Percentiles rank a stretch among this genome's conserved stretches.
Conservation (phyloP, 1,139 yeast species). For the Pneumocystis carinii region DNA sequence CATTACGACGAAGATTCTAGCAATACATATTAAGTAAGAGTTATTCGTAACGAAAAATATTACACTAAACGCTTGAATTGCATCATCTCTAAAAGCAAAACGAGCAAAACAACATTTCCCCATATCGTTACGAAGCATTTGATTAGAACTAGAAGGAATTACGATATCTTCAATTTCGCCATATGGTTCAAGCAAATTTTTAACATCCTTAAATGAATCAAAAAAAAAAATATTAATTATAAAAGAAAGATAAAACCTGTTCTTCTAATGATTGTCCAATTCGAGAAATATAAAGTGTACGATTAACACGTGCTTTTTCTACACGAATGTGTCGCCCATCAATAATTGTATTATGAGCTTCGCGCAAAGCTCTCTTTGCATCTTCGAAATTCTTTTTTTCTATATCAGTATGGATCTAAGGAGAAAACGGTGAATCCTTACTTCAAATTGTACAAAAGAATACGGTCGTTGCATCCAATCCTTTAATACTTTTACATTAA, state of each 20-base stretch:
- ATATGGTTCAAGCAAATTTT: slow-evolving; percentile 32
- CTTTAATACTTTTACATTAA: slow-evolving; percentile 60
- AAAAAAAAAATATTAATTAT: slow-evolving; percentile 4
- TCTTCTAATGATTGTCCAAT: background rate
- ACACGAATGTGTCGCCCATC: slow-evolving; percentile 70
- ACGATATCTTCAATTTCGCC: slow-evolving; percentile 62
- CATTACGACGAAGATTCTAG: slow-evolving; percentile 21
- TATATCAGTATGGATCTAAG: background rate
- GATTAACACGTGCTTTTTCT: slow-evolving; percentile 78
- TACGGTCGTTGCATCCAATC: slow-evolving; percentile 76
- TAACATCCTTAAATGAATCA: slow-evolving; percentile 22
- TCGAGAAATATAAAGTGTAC: slow-evolving; percentile 44
- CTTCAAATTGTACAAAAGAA: slow-evolving; percentile 69
- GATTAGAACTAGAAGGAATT: slow-evolving; percentile 21
- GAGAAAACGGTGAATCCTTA: background rate
- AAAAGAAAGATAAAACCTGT: background rate
- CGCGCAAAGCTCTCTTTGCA: slow-evolving; percentile 49
- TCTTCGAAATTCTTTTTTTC: slow-evolving; percentile 43
- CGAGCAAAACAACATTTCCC: slow-evolving; percentile 56
- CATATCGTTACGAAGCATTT: slow-evolving; percentile 16
- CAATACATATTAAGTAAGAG: slow-evolving; percentile 31
- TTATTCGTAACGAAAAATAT: background rate
- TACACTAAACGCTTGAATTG: slow-evolving; percentile 64
- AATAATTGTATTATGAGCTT: slow-evolving; percentile 53
- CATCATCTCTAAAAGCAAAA: slow-evolving; percentile 76